Evolutionary conservation across 805 yeast genomes (phyloP).

Genomic region (Starmerella khaoyaiensis): DNA sequence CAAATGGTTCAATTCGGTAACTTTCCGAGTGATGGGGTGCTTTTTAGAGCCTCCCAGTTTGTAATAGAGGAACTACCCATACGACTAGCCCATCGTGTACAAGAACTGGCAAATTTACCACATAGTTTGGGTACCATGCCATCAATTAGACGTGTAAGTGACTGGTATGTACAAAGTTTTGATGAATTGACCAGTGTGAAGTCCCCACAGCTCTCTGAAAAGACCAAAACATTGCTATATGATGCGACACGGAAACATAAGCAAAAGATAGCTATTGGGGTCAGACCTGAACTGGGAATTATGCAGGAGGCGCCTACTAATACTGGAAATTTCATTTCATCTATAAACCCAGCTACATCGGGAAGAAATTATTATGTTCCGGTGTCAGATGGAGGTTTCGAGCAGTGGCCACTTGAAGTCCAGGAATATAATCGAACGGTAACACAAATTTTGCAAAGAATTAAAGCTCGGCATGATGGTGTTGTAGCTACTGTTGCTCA

Average conservation of each 20-base stretch:
- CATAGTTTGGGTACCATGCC: constrained; percentile 60
- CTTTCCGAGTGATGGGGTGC: constrained; percentile 60
- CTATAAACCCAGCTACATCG: background rate
- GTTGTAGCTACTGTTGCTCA: constrained; percentile 86
- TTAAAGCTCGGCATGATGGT: constrained; percentile 79
- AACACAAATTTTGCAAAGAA: constrained; percentile 50
- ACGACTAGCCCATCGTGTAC: constrained; percentile 71
- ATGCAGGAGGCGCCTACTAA: constrained; percentile 22
- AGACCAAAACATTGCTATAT: constrained; percentile 25
- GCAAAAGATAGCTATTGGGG: constrained; percentile 15
- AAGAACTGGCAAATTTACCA: constrained; percentile 72
- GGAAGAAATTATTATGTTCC: constrained; percentile 38
- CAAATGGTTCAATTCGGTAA: constrained; percentile 91
- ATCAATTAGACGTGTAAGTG: constrained; percentile 58
- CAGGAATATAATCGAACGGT: constrained; percentile 57
- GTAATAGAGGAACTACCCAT: constrained; percentile 79
- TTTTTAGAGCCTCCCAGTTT: constrained; percentile 73
- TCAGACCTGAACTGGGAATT: constrained; percentile 25
- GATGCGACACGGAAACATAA: constrained; percentile 16
- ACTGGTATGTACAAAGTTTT: constrained; percentile 87
- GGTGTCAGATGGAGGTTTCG: constrained; percentile 35
- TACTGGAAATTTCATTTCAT: background rate
- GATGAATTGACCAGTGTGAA: constrained; percentile 57
- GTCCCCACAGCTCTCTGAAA: constrained; percentile 40
- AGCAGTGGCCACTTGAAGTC: constrained; percentile 62